Conservation (phyloP, 1,284 basidiomycete species). For the Phellopilus nigrolimitatus region DNA sequence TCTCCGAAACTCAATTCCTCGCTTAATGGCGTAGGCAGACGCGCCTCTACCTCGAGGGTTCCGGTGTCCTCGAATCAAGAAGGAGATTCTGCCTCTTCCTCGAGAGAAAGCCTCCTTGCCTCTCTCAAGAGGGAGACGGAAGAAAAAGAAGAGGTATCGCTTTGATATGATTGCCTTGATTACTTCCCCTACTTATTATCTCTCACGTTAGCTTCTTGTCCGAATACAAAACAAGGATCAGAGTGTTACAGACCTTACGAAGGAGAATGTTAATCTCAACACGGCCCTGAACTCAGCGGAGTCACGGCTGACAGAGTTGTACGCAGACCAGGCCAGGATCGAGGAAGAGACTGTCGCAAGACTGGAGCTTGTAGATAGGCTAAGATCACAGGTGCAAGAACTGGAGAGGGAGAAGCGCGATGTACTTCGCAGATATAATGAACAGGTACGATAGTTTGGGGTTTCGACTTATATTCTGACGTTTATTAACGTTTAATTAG, state of each 20-base stretch:
- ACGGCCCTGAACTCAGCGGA: conserved; percentile 65
- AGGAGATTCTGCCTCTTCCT: conserved; percentile 35
- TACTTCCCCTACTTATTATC: no score
- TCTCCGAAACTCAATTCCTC: conserved; percentile 31
- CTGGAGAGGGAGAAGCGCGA: conserved; percentile 80
- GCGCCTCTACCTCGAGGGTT: conserved; percentile 30
- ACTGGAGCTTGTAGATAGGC: conserved; percentile 73
- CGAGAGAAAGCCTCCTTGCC: conserved; percentile 48
- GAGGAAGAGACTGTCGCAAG: conserved; percentile 73
- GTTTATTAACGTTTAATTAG: conserved; percentile 33
- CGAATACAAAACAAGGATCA: conserved; percentile 75
- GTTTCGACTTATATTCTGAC: conserved; percentile 14
- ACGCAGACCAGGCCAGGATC: conserved; percentile 70
- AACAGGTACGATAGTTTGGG: conserved; percentile 48
- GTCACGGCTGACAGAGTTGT: conserved; percentile 65
- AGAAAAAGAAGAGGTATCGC: conserved; percentile 68
- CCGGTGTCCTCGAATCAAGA: conserved; percentile 28
- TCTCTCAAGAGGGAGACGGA: conserved; percentile 72
- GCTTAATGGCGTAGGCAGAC: conserved; percentile 17
- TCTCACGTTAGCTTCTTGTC: conserved; percentile 71
- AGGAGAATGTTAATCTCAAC: conserved; percentile 58
- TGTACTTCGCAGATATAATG: conserved; percentile 71
- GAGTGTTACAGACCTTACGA: conserved; percentile 51
- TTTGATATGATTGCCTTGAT: no score
- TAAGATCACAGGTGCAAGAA: conserved; percentile 71